Conservation (phyloP, 2,329 filamentous ascomycete genomes). For the Claviceps sp. region DNA sequence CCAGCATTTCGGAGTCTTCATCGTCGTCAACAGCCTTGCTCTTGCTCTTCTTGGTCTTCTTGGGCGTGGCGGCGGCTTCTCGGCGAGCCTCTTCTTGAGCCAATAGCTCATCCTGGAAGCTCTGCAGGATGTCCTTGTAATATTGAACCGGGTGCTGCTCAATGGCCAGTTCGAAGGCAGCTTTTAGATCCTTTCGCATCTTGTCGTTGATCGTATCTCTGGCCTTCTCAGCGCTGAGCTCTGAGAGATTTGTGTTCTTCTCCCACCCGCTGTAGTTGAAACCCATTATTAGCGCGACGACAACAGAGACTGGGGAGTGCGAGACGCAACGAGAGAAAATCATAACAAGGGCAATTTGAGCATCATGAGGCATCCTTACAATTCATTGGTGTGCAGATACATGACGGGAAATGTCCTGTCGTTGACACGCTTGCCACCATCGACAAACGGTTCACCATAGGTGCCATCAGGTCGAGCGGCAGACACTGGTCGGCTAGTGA, state of each 20-base stretch:
- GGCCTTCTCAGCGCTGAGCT: conserved; percentile 62
- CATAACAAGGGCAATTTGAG: conserved; percentile 12
- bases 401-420: conserved; percentile 89
- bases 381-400: conserved; percentile 92
- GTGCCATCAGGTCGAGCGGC: conserved; percentile 71
- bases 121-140: conserved; percentile 69
- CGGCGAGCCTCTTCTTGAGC: conserved; percentile 37
- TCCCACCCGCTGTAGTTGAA: conserved; percentile 64
- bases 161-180: conserved; percentile 68
- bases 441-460: conserved; percentile 74
- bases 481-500: conserved; percentile 70
- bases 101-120: conserved; percentile 52
- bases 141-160: conserved; percentile 64
- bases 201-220: conserved; percentile 58
- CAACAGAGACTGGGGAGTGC: not conserved
- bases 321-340: not conserved
- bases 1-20: conserved; percentile 48
- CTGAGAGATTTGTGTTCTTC: conserved; percentile 66
- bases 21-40: conserved; percentile 41
- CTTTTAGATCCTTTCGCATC: conserved; percentile 64
- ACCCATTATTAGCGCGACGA: not conserved
- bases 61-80: conserved; percentile 26
- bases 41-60: conserved; percentile 32
- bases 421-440: conserved; percentile 72
- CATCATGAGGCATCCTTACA: conserved; percentile 46